Conservation (phyloP, 1,139 yeast genomes). For the Geotrichum histeridarum region DNA sequence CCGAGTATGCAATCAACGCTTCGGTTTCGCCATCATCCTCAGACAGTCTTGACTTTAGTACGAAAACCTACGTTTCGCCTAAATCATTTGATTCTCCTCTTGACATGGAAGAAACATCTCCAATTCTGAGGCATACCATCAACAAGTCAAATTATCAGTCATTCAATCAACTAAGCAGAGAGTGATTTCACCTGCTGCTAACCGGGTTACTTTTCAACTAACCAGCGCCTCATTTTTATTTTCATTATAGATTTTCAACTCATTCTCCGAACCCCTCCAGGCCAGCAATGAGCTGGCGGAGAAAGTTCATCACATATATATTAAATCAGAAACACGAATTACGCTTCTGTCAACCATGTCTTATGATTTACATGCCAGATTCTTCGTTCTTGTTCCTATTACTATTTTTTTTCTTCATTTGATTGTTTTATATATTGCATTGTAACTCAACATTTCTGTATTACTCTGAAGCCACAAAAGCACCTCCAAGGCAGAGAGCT, state of each 20-base stretch:
- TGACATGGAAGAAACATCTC: constrained; percentile 3
- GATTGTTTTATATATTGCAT: neutral
- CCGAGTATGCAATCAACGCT: neutral
- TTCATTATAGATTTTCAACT: no score
- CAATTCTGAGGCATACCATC: neutral
- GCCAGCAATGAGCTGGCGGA: no score
- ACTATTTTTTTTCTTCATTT: neutral
- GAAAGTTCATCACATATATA: no score
- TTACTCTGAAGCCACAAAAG: constrained; percentile 42
- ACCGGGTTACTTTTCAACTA: no score
- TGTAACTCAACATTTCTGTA: neutral
- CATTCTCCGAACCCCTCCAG: no score
- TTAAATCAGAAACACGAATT: no score
- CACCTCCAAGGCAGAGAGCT: constrained; percentile 64
- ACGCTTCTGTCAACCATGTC: no score
- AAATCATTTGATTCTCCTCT: neutral
- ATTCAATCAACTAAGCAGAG: constrained; percentile 5
- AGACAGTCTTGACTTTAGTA: no score
- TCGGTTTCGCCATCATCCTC: no score
- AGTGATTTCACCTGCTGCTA: no score
- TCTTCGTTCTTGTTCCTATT: neutral
- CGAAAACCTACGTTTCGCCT: neutral
- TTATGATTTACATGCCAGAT: neutral
- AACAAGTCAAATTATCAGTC: constrained; percentile 13
- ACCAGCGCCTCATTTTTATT: no score